A percentile compares a stretch with the other conserved stretches of the same genome.
Conservation (phyloP, 2,329 filamentous ascomycete species). For the Magnaporthiopsis incrustans region DNA sequence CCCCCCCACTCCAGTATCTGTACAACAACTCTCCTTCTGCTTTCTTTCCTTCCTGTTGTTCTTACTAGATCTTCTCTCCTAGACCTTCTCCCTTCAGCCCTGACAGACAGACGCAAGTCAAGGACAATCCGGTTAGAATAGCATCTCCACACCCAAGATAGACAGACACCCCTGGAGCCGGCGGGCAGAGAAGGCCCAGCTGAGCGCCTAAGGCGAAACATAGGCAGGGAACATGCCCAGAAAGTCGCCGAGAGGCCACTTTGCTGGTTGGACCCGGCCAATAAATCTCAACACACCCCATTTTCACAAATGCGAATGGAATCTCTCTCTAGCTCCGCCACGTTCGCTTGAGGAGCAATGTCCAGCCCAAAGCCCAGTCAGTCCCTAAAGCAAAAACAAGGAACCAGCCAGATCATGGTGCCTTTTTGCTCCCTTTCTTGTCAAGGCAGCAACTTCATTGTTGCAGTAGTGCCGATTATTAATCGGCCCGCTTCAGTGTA, state of each 20-base stretch:
- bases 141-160: not conserved
- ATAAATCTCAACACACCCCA: not conserved
- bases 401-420: not conserved
- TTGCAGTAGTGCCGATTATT: not conserved
- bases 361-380: too few species aligned
- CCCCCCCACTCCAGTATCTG: not conserved
- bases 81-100: not conserved
- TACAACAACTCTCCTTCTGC: not conserved
- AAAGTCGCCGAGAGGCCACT: not conserved
- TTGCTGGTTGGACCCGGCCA: not conserved
- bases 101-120: not conserved
- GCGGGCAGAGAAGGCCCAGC: not conserved
- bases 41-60: not conserved
- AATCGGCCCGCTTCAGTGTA: not conserved
- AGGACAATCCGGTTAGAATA: not conserved
- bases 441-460: not conserved
- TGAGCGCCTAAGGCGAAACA: not conserved
- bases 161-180: not conserved
- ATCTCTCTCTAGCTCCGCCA: not conserved
- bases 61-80: not conserved
- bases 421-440: not conserved
- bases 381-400: not conserved
- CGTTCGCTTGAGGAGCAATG: too few species aligned
- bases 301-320: too few species aligned
- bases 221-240: not conserved